Evolutionary conservation across 2,329 filamentous ascomycete species (phyloP).

Genomic region (Venturiaceae sp.): DNA sequence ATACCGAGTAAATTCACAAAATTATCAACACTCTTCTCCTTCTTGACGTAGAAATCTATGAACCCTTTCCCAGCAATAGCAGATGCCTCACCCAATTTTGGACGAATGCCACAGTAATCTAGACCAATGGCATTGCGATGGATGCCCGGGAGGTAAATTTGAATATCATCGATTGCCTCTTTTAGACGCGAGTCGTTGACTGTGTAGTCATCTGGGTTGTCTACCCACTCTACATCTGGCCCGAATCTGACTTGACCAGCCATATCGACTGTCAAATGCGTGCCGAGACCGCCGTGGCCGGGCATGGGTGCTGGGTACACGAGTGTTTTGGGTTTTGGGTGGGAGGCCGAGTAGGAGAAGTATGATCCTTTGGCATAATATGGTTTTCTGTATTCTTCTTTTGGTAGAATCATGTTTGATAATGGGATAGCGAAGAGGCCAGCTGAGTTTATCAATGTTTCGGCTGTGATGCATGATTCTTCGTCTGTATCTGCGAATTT

Average conservation of each 20-base stretch:
- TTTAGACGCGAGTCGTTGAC: constrained; percentile 54
- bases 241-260: constrained; percentile 79
- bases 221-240: constrained; percentile 91
- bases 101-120: constrained; percentile 87
- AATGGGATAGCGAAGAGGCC: constrained; percentile 68
- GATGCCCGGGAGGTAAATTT: constrained; percentile 66
- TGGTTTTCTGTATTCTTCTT: constrained; percentile 44
- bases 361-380: constrained; percentile 94
- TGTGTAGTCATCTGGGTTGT: constrained; percentile 56
- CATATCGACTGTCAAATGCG: constrained; percentile 87
- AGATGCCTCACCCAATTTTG: constrained; percentile 62
- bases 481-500: constrained; percentile 31
- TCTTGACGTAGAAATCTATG: constrained; percentile 72
- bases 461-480: constrained; percentile 49
- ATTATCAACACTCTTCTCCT: constrained; percentile 67
- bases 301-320: constrained; percentile 82
- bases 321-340: constrained; percentile 59
- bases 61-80: constrained; percentile 57
- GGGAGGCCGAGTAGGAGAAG: constrained; percentile 66
- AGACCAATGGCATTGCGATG: constrained; percentile 56
- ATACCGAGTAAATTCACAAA: constrained; percentile 90
- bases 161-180: constrained; percentile 64
- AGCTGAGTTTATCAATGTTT: constrained; percentile 75
- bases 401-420: constrained; percentile 70
- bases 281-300: constrained; percentile 76